Conservation (phyloP, 306 rosid species). For the Cucurbita pepo region DNA sequence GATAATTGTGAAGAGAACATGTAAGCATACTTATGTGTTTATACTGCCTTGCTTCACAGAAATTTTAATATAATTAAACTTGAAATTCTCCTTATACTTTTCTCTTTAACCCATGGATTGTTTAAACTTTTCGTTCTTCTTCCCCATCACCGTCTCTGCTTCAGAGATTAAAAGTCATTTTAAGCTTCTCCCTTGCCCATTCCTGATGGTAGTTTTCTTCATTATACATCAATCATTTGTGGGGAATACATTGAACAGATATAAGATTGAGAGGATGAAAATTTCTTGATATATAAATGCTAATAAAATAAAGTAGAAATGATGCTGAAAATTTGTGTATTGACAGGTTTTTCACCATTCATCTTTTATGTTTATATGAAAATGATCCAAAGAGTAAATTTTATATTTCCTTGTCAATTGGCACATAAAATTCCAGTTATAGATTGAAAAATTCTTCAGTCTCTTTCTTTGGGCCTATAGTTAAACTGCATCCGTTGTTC, state of each 20-base stretch:
- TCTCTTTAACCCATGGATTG: not conserved
- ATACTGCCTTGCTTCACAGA: not conserved
- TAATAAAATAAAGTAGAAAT: not conserved
- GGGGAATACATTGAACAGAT: not conserved
- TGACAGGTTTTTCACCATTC: not conserved
- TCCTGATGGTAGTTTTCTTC: not conserved
- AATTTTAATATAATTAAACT: not conserved
- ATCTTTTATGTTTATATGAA: not conserved
- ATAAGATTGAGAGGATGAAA: not conserved
- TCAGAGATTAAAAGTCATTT: not conserved
- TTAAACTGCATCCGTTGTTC: not conserved
- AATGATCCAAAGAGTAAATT: not conserved
- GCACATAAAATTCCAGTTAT: not conserved
- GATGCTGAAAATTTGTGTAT: not conserved
- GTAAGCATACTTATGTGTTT: conserved; percentile 34
- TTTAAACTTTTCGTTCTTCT: not conserved
- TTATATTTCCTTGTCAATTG: not conserved
- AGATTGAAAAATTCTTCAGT: not conserved
- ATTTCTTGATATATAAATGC: not conserved
- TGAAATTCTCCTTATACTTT: not conserved
- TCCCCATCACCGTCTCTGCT: not conserved
- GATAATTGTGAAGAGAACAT: conserved; percentile 24
- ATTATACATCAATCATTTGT: not conserved
- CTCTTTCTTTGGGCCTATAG: not conserved
- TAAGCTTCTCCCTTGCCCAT: not conserved